Evolutionary conservation across 2,329 filamentous ascomycete species (phyloP), one percentile per base, ranked within the genome.

Genomic region (Alternaria atra): DNA sequence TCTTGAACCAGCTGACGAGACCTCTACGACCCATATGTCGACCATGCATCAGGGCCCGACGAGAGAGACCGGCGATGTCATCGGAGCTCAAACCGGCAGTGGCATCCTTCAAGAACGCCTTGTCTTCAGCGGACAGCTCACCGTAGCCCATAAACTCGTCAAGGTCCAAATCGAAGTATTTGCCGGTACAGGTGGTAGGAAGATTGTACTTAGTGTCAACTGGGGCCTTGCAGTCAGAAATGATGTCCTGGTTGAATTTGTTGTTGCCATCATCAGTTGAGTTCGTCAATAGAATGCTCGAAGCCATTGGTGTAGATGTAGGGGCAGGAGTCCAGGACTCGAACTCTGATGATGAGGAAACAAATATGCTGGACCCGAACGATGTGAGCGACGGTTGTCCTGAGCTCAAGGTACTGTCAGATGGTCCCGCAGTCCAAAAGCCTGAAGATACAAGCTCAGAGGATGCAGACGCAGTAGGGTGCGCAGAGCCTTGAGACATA

Each of bases 111-210:
- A 53, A 25, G 15, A 53, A 53, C n/a, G 23, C 50, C 15, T 42
- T 32, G 23, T 53, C 34, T 15, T 42, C 37, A 5, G 34, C 50
- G 23, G 50, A 53, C 9, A 53, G 50, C 23, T 42, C 37, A 13
- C 50, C 50, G 23, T 42, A 30, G 37, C 50, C 50, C 17, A 53
- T n/a, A n/a, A 30, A 20, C 15, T 53, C 50, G n/a, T 53, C 50
- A 15, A 53, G 23, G 27, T 53, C 50, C 23, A 53, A 25, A 25
- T 53, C 50, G 32, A 53, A 53, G 50, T 42, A 53, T 15, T 42
- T 6, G 6, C 50, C 50, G 13, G 13, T 6, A 17, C 50, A 53
- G 12, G 50, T 27, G 9, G 50, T 53, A 15, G 50, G 50, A 42
- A 53, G 50, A 13, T 53, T 42, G 35, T 53, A 53, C 27, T 53